phyloP scores from a whole-genome alignment of 2,329 filamentous ascomycete species.

The Aspergillus pseudotamarii region DNA sequence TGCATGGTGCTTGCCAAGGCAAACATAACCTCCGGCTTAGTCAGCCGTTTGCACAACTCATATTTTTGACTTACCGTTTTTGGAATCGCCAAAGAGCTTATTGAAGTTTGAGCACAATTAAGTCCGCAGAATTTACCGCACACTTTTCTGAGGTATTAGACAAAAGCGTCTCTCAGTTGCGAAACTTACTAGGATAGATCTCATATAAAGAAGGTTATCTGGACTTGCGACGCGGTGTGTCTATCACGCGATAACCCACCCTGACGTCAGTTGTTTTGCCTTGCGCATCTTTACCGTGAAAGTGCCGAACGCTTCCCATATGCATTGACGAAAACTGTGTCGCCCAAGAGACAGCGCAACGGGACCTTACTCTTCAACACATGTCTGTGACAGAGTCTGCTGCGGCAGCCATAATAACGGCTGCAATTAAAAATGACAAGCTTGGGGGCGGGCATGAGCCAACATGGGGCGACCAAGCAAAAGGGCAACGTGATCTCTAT shows the following conservation, averaged over 20 bases:
- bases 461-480: conserved; percentile 35
- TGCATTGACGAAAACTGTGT: conserved; percentile 16
- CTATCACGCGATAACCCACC: conserved; percentile 9
- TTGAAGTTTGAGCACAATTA: conserved; percentile 12
- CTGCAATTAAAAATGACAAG: conserved; percentile 24
- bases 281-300: conserved; percentile 12
- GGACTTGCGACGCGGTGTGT: neutral
- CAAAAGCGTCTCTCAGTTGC: neutral
- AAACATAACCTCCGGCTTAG: conserved; percentile 13
- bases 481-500: conserved; percentile 43
- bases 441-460: conserved; percentile 23
- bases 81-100: conserved; percentile 16
- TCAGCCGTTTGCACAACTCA: conserved; percentile 19
- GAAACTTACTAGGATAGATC: neutral
- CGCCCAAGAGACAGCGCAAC: neutral
- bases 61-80: conserved; percentile 12
- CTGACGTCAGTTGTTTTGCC: conserved; percentile 32
- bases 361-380: conserved; percentile 9
- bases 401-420: conserved; percentile 24
- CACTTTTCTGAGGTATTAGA: conserved; percentile 1
- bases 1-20: neutral
- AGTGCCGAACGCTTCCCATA: conserved; percentile 13
- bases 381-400: conserved; percentile 38
- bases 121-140: conserved; percentile 6
- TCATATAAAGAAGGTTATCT: neutral